These are phyloP conservation scores for Schwanniomyces vanrijiae DNA, from an alignment of 805 yeast genomes.

Conservation along the genomic window DNA sequence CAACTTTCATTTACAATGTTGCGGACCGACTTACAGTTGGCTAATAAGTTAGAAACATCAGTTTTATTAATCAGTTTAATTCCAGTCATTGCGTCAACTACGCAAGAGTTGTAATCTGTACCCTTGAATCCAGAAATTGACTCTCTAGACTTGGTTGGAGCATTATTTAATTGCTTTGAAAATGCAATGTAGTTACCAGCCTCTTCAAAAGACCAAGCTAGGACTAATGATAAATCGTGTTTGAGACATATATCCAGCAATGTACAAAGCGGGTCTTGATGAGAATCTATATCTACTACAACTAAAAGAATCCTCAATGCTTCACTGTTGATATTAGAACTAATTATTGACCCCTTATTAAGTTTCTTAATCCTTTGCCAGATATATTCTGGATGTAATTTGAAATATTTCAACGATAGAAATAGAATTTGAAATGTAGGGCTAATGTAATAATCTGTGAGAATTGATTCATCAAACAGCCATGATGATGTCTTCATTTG, in stretches of 20 bases:
- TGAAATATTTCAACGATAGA: slow-evolving; percentile 69
- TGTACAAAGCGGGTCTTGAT: slow-evolving; percentile 47
- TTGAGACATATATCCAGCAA: slow-evolving; percentile 49
- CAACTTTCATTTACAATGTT: slow-evolving; percentile 36
- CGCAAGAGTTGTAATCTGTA: slow-evolving; percentile 44
- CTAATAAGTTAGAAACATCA: slow-evolving; percentile 50
- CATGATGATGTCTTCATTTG: slow-evolving; percentile 50
- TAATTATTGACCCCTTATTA: slow-evolving; percentile 30
- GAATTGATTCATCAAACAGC: slow-evolving; percentile 55
- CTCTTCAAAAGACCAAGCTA: slow-evolving; percentile 55
- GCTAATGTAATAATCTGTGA: slow-evolving; percentile 62
- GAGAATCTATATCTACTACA: slow-evolving; percentile 65
- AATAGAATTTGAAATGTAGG: slow-evolving; percentile 58
- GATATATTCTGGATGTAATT: slow-evolving; percentile 73
- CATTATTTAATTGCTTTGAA: slow-evolving; percentile 36
- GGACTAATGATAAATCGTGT: slow-evolving; percentile 48
- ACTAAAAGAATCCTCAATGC: slow-evolving; percentile 55
- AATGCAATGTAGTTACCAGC: slow-evolving; percentile 44
- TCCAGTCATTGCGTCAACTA: slow-evolving; percentile 46
- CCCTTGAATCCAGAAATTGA: slow-evolving; percentile 44
- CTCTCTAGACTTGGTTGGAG: slow-evolving; percentile 25
- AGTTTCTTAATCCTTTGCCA: slow-evolving; percentile 51
- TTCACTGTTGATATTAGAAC: slow-evolving; percentile 33
- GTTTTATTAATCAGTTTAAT: slow-evolving; percentile 53
- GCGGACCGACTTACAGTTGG: slow-evolving; percentile 46